A percentile compares a stretch with the other conserved stretches of the same genome.
These are phyloP conservation scores for Coriolopsis trogii DNA, from an alignment of 1,284 basidiomycete genomes.

Conservation along the genomic window DNA sequence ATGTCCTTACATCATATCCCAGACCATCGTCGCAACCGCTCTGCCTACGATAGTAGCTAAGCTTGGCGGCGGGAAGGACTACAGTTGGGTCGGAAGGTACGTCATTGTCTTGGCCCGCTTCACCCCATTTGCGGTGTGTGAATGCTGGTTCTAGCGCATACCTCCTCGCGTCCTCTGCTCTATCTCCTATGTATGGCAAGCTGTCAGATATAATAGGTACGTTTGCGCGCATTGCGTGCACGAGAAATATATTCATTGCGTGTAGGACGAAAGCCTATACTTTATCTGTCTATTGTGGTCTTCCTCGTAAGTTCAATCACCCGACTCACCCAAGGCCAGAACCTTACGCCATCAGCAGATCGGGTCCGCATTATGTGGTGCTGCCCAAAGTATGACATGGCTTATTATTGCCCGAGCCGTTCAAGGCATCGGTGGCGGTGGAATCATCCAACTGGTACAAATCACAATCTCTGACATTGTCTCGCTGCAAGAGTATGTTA, in stretches of 20 bases:
- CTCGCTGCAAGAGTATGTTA: conserved; percentile 70
- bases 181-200: conserved; percentile 78
- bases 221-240: conserved; percentile 1
- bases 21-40: conserved; percentile 81
- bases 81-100: conserved; percentile 80
- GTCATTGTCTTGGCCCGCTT: conserved; percentile 14
- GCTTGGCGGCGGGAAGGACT: conserved; percentile 68
- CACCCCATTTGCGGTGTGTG: background rate
- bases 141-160: conserved; percentile 55
- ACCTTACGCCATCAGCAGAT: conserved; percentile 42
- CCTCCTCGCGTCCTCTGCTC: conserved; percentile 68
- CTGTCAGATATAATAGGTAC: conserved; percentile 62
- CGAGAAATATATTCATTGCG: background rate
- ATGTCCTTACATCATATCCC: background rate
- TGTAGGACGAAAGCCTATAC: conserved; percentile 72
- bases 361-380: conserved; percentile 82
- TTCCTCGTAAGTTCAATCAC: conserved; percentile 62
- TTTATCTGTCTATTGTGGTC: conserved; percentile 67
- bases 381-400: conserved; percentile 78
- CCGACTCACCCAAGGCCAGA: too few species aligned
- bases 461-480: conserved; percentile 85
- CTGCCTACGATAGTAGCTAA: conserved; percentile 75
- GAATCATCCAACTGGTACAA: conserved; percentile 65
- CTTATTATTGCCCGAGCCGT: conserved; percentile 76
- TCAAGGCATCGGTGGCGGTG: conserved; percentile 84